Evolutionary conservation across 148 eudicot species (phyloP), one percentile per base, ranked within the genome.

Genomic region (Talinum fruticosum): DNA sequence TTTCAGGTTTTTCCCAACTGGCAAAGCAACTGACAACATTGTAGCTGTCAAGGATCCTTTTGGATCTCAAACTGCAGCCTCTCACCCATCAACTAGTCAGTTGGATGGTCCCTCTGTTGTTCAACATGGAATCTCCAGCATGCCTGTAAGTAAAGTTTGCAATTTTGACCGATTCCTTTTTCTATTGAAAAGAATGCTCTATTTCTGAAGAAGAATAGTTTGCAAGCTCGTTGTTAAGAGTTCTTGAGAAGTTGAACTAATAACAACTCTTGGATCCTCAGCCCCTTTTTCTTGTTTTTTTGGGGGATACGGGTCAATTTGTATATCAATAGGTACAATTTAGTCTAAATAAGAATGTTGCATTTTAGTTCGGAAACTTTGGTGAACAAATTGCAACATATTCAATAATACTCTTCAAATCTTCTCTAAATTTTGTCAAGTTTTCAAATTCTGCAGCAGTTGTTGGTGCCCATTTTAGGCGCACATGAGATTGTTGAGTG

Each of bases 121-220:
- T 84, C 85, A 30, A 51, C 74, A 75, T 84, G 96, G 98, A 80
- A 91, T 93, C 72, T 89, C 96, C 62, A 87, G 87, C 82, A 78
- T 88, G 80, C 91, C 92, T 69, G 95, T 89, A 85, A 84, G 88
- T 83, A 26, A n/a, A 15, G 49, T 41, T n/a, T n/a, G 23, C 28
- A 51, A 51, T 18, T 59, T 24, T 59, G 64, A 24, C 64, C 6
- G 18, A n/a, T 29, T 59, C 6, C 28, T n/a, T 59, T n/a, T 24
- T n/a, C 29, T 8, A 16, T 59, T 54, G 53, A 4, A 2, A 15
- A 51, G 57, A 51, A 51, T 15, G 21, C 23, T 51, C n/a, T 51
- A 21, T 51, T 51, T 47, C 15, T 51, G 19, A 16, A 51, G 57
- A 51, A 51, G 23, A 19, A 51, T 51, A 19, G 19, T 2, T 51